Evolutionary conservation across 2,329 filamentous ascomycete genomes (phyloP), one percentile per base, ranked within the genome.

Genomic region (Cercospora sp.): DNA sequence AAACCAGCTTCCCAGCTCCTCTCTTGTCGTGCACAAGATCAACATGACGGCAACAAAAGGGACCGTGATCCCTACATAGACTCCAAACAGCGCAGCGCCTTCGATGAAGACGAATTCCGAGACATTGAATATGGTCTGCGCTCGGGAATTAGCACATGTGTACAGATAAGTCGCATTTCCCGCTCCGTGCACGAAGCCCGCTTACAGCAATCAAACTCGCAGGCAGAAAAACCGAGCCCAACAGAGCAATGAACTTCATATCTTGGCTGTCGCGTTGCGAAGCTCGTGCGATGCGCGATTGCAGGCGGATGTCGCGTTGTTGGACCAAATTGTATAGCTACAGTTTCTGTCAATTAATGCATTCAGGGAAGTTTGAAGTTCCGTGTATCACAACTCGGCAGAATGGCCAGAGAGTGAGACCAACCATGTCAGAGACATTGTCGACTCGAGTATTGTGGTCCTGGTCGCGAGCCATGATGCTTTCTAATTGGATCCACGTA

Each of bases 141-240:
- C 30, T n/a, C 20, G 30, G 16, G 3, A 62, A 68, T 64, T 31
- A 72, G 70, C 13, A 71, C 69, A 5, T 70, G 59, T 45, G n/a
- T 45, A 18, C 8, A n/a, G 40, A 3, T 18, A 45, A n/a, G 40
- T 18, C 8, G n/a, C 40, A 18, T 36, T 36, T 36, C 31, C 12
- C 31, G 31, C 31, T 13, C 5, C 31, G 31, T 12, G 31, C 13
- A 36, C 13, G 31, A 36, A 12, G 31, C 18, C 40, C 16, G 18
- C 40, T 45, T 5, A 45, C 40, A 45, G 40, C 40, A 8, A 45
- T 18, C 10, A 72, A 42, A 16, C 67, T 70, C 3, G 72, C 72
- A 1, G 72, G 72, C 16, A 73, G 63, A 26, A 73, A 73, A n/a
- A 73, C 61, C 2, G 72, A 73, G 16, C 72, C 72, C 4, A 73